A percentile compares a stretch with the other conserved stretches of the same genome.
Evolutionary conservation across 1,284 basidiomycete genomes (phyloP).

Genomic region (Fomitopsis palustris): DNA sequence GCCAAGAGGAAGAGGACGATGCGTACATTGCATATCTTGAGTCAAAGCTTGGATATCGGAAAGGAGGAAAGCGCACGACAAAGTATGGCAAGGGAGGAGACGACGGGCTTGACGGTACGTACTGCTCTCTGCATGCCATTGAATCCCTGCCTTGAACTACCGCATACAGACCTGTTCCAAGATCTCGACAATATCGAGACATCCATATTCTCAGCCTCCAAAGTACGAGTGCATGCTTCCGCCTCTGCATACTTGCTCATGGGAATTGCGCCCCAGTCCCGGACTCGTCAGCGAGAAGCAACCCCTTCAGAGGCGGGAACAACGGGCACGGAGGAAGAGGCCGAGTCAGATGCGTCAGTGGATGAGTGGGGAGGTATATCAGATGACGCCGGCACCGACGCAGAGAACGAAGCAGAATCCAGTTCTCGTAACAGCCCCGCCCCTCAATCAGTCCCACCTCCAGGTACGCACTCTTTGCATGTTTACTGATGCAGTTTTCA

Average conservation of each 20-base stretch:
- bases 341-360: constrained; percentile 1
- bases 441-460: not conserved
- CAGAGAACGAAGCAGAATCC: not conserved
- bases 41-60: constrained; percentile 26
- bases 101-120: constrained; percentile 29
- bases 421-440: not conserved
- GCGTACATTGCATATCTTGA: constrained; percentile 30
- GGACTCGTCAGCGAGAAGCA: not conserved
- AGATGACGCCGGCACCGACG: not conserved
- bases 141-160: not conserved
- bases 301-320: not conserved
- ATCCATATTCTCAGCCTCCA: not conserved
- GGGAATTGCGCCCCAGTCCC: not conserved
- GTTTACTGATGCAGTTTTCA: not conserved
- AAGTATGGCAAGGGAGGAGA: constrained; percentile 26
- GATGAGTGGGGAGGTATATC: constrained; percentile 6
- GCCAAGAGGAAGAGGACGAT: constrained; percentile 28
- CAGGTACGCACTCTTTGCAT: not conserved
- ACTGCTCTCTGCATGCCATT: not conserved
- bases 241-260: not conserved
- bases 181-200: constrained; percentile 22
- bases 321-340: constrained; percentile 1
- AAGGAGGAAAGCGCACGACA: constrained; percentile 22
- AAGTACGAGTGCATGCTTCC: not conserved
- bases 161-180: constrained; percentile 21